phyloP scores from a whole-genome alignment of 805 yeast species.

The Blastobotrys chiropterorum region DNA sequence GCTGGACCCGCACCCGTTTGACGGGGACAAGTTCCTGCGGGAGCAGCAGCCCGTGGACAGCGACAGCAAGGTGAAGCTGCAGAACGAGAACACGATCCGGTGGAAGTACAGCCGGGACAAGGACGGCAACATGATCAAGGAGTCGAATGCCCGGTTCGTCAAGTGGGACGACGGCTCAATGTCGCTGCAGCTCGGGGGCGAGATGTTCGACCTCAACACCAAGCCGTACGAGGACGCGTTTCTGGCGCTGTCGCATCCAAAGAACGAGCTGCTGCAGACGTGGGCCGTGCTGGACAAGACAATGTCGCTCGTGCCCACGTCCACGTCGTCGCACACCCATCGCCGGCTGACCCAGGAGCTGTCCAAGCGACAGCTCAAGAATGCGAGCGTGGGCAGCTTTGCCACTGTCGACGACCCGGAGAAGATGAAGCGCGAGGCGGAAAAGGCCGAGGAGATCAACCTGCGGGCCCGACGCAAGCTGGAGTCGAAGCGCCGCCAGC shows the following conservation, averaged over 20 bases:
- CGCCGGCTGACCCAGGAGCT: constrained; percentile 53
- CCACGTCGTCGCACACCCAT: constrained; percentile 82
- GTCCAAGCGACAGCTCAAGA: constrained; percentile 27
- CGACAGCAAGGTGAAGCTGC: constrained; percentile 43
- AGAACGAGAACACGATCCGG: constrained; percentile 79
- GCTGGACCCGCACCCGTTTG: constrained; percentile 83
- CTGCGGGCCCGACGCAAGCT: constrained; percentile 37
- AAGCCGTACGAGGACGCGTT: constrained; percentile 65
- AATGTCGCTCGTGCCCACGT: constrained; percentile 79
- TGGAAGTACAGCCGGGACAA: constrained; percentile 86
- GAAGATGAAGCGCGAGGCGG: constrained; percentile 37
- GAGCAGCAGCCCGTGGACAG: too few relatives aligned
- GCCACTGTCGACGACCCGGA: constrained; percentile 41
- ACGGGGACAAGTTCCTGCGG: constrained; percentile 61
- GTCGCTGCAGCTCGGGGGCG: constrained; percentile 82
- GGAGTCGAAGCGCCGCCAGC: constrained; percentile 31
- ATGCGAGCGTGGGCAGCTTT: constrained; percentile 31
- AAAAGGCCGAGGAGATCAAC: constrained; percentile 33
- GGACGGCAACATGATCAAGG: constrained; percentile 63
- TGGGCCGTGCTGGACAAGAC: constrained; percentile 58
- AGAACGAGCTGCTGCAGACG: constrained; percentile 63
- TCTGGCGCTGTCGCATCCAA: constrained; percentile 63
- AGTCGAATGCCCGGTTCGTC: constrained; percentile 82
- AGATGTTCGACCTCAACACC: constrained; percentile 63
- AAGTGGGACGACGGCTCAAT: constrained; percentile 92